Base-by-base conservation (phyloP, 345 rosid genomes). In the Hirschfeldia incana region DNA sequence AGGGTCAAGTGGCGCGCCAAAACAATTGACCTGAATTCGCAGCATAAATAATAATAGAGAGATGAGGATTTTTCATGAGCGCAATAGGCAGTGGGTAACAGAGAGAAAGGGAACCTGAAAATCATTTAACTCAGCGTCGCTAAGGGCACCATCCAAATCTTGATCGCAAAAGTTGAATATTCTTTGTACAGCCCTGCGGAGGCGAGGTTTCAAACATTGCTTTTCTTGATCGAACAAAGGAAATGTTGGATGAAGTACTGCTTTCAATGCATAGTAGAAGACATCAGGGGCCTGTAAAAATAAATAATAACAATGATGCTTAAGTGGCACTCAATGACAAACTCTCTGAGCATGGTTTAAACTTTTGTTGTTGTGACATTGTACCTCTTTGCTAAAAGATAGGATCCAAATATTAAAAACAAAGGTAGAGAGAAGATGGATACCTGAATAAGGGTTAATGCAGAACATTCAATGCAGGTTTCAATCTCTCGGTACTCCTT, bases 381-480 rank as follows among this genome's bases (percentile, higher is more conserved):
- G 4, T 46, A 16, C 16, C 16, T 46, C 37, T 30, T 4, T 16
- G n/a, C 9, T 34, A 60, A 46, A 69, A 42, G 67, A 58, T 39
- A 59, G 32, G 53, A 67, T 46, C 49, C 3, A n/a, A 69, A 26
- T 4, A 61, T 59, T 59, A 12, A 13, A 46, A 1, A 9, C 44
- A 37, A 21, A 36, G 55, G 15, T 0, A 16, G 4, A 21, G 53
- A 72, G 13, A 68, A 42, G 67, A 53, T 77, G 29, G 0, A 77
- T 30, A 89, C 95, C 92, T 92, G 97, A 83, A 89, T 84, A 66
- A 84, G 87, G 10, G 92, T 89, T 70, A 91, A 84, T 0, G 95
- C 91, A 29, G 97, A 92, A 80, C 97, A 92, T 74, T 92, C 97
- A 33, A 92, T 86, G 68, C 93, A 89, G 15, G 97, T 92, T 86